Evolutionary conservation across 2,329 filamentous ascomycete genomes (phyloP).

Genomic region (Trichophyton mentagrophytes): DNA sequence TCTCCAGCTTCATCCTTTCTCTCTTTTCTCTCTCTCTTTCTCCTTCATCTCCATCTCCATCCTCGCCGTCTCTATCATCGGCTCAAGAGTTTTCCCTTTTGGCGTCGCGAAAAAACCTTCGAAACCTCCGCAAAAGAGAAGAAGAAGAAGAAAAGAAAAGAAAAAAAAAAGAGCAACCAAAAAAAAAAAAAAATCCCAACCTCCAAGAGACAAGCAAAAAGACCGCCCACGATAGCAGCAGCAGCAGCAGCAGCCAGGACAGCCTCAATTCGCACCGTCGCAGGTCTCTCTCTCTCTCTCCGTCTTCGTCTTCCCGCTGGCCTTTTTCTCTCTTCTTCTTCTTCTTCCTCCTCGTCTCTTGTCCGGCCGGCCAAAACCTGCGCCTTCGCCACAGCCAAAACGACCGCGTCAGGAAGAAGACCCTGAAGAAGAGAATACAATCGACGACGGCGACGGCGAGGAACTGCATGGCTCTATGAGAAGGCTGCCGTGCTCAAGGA

Average conservation of each 20-base stretch:
- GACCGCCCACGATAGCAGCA: neutral
- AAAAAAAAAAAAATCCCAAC: neutral
- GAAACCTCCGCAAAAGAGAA: neutral
- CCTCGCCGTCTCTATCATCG: neutral
- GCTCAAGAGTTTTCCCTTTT: neutral
- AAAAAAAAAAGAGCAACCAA: neutral
- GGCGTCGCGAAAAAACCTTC: neutral
- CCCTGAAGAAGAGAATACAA: neutral
- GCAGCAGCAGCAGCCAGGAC: too few relatives aligned
- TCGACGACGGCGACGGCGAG: neutral
- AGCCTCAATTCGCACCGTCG: too few relatives aligned
- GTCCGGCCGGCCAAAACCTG: too few relatives aligned
- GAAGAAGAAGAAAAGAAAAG: neutral
- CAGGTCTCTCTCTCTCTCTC: too few relatives aligned
- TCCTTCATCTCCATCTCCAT: neutral
- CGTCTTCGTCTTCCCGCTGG: too few relatives aligned
- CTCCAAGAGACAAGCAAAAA: neutral
- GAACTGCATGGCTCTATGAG: constrained; percentile 4
- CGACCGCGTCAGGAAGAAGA: neutral
- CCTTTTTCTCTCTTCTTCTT: neutral
- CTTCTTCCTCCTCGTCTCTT: neutral
- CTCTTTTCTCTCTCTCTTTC: neutral
- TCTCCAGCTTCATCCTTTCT: neutral
- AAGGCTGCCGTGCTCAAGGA: constrained; percentile 20
- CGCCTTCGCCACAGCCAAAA: too few relatives aligned